phyloP scores from a whole-genome alignment of 257 asterid genomes.

The Capsicum pubescens region DNA sequence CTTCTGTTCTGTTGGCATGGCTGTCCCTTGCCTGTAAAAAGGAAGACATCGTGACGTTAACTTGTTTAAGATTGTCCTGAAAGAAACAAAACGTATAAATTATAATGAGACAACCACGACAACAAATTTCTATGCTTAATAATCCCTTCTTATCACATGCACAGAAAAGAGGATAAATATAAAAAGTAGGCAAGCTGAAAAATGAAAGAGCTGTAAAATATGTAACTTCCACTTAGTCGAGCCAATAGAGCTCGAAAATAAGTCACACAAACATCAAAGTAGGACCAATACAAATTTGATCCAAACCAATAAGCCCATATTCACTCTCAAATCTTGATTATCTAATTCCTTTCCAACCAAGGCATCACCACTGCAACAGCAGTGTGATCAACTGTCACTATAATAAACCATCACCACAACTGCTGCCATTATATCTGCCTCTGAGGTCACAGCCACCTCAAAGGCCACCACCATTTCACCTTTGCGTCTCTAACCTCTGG shows the following conservation, averaged over 20 bases:
- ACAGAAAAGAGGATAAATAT: neutral
- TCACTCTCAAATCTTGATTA: neutral
- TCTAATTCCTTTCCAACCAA: neutral
- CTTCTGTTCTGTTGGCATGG: neutral
- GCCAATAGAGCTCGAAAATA: neutral
- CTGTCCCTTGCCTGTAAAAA: slow-evolving; percentile 26
- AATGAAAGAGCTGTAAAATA: neutral
- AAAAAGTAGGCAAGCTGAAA: slow-evolving; percentile 20
- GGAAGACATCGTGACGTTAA: neutral
- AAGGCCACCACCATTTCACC: neutral
- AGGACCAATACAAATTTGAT: neutral
- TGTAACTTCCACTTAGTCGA: neutral
- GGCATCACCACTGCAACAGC: slow-evolving; percentile 3
- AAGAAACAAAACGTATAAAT: neutral
- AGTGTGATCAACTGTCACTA: neutral
- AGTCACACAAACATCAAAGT: neutral
- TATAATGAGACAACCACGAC: neutral
- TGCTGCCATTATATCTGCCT: neutral
- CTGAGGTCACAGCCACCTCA: neutral
- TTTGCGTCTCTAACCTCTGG: neutral
- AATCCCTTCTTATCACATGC: neutral
- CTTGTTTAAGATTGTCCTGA: slow-evolving; percentile 13
- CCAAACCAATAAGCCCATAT: slow-evolving; percentile 14
- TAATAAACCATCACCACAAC: neutral
- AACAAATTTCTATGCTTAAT: slow-evolving; percentile 16